These are phyloP conservation scores for Pyrus bretschneideri DNA, from an alignment of 306 rosid species.

Conservation along the genomic window DNA sequence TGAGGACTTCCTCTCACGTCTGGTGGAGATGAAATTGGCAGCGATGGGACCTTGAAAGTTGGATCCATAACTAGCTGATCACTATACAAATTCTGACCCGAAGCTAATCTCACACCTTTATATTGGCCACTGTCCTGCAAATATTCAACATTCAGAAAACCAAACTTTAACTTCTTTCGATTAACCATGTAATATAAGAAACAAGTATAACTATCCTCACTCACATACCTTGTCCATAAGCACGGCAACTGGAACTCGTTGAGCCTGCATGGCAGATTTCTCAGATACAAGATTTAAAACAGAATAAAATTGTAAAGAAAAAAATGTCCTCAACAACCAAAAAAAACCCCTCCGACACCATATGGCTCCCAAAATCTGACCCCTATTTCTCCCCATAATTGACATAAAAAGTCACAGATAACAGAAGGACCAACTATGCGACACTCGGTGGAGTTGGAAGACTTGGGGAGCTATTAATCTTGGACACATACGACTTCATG, in stretches of 20 bases:
- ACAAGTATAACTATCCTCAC: slow-evolving; percentile 4
- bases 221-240: slow-evolving; percentile 63
- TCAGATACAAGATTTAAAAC: neutral
- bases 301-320: too few relatives aligned
- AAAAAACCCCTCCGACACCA: too few relatives aligned
- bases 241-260: slow-evolving; percentile 80
- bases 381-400: too few relatives aligned
- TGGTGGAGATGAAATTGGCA: slow-evolving; percentile 26
- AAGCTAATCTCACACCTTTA: slow-evolving; percentile 81
- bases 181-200: neutral
- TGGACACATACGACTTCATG: too few relatives aligned
- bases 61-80: slow-evolving; percentile 70
- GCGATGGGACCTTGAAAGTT: slow-evolving; percentile 43
- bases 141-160: slow-evolving; percentile 9
- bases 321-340: too few relatives aligned
- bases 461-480: too few relatives aligned
- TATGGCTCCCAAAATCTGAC: too few relatives aligned
- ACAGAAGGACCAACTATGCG: too few relatives aligned
- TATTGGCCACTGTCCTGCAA: slow-evolving; percentile 55
- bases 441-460: too few relatives aligned
- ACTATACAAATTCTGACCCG: slow-evolving; percentile 75
- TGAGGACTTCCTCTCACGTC: slow-evolving; percentile 33
- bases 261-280: slow-evolving; percentile 51
- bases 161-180: slow-evolving; percentile 2
- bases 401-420: too few relatives aligned